Conservation (phyloP, 2,329 filamentous ascomycete species). For the Pseudocercospora eumusae region DNA sequence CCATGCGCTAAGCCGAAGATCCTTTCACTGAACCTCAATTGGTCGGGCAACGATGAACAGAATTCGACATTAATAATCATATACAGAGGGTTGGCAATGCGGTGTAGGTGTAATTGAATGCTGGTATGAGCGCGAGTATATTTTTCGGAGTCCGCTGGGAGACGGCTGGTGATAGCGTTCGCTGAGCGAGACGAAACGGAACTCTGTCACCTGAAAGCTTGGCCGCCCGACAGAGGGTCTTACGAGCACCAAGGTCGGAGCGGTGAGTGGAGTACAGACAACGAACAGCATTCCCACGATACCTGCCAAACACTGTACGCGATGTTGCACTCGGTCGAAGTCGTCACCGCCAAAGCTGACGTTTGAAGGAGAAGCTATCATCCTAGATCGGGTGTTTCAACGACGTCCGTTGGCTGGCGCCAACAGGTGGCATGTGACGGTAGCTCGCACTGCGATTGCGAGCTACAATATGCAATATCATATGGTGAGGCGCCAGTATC, state of each 20-base stretch:
- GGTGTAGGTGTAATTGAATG: neutral
- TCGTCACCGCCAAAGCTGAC: constrained; percentile 22
- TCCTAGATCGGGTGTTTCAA: constrained; percentile 23
- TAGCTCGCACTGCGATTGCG: constrained; percentile 12
- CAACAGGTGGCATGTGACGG: constrained; percentile 23
- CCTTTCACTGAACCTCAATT: constrained; percentile 17
- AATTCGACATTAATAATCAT: neutral
- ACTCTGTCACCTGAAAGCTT: constrained; percentile 3
- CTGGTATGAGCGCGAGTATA: neutral
- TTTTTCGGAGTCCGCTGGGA: neutral
- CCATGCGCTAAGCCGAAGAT: constrained; percentile 29
- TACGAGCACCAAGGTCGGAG: constrained; percentile 11
- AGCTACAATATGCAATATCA: too few species aligned
- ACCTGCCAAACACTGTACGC: constrained; percentile 14
- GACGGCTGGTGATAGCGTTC: neutral
- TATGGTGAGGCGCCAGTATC: constrained; percentile 3
- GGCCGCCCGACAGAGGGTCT: neutral
- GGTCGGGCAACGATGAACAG: constrained; percentile 14
- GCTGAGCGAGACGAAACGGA: constrained; percentile 7
- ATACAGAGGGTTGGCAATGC: neutral
- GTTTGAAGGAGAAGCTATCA: constrained; percentile 28
- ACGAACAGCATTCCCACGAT: constrained; percentile 17
- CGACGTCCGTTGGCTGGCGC: constrained; percentile 17
- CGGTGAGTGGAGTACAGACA: constrained; percentile 25
- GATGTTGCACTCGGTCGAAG: constrained; percentile 19